Evolutionary conservation across 2,329 filamentous ascomycete species (phyloP).

Genomic region (Neodidymelliopsis sp.): DNA sequence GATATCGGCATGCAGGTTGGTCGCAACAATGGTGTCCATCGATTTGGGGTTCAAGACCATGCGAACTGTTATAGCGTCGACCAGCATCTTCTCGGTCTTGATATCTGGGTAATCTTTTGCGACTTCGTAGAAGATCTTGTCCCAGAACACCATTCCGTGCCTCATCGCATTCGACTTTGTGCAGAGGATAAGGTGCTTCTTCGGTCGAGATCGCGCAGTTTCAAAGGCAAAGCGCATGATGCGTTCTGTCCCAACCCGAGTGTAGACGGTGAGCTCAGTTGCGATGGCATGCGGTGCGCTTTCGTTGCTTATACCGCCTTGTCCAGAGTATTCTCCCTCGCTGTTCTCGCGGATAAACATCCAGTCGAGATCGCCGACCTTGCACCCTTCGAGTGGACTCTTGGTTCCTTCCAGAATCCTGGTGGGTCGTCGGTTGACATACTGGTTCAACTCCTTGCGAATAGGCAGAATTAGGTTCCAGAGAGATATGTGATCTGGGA

Average conservation of each 20-base stretch:
- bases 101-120: slow-evolving; percentile 56
- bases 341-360: slow-evolving; percentile 58
- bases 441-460: slow-evolving; percentile 71
- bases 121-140: slow-evolving; percentile 56
- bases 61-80: slow-evolving; percentile 59
- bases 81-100: slow-evolving; percentile 58
- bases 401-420: slow-evolving; percentile 53
- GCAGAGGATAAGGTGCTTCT: slow-evolving; percentile 59
- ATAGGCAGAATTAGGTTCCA: slow-evolving; percentile 74
- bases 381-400: slow-evolving; percentile 50
- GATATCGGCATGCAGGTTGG: slow-evolving; percentile 66
- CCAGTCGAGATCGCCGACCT: slow-evolving; percentile 54
- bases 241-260: slow-evolving; percentile 54
- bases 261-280: slow-evolving; percentile 58
- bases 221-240: slow-evolving; percentile 59
- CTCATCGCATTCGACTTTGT: slow-evolving; percentile 59
- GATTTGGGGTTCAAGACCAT: slow-evolving; percentile 57
- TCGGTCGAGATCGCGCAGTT: slow-evolving; percentile 52
- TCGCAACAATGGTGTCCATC: slow-evolving; percentile 58
- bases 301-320: slow-evolving; percentile 55
- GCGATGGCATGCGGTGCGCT: slow-evolving; percentile 51
- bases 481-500: slow-evolving; percentile 72
- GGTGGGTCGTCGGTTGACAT: slow-evolving; percentile 69
- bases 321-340: slow-evolving; percentile 58
- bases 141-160: slow-evolving; percentile 60